phyloP scores from a whole-genome alignment of 78 protist genomes.

The Dictyostelium brefeldianum region DNA sequence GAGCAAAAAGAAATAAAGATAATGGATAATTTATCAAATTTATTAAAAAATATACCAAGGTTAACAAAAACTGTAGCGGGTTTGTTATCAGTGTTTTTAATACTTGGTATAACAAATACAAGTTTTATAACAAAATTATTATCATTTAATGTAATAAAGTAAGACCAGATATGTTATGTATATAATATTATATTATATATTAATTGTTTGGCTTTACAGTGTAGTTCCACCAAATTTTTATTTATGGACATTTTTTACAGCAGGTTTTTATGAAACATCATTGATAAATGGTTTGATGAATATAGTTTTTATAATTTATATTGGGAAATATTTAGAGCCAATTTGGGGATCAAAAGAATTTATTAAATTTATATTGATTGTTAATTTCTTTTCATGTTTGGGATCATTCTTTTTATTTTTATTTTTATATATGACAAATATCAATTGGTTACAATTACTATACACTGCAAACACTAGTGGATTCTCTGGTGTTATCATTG shows the following conservation, averaged over 20 bases:
- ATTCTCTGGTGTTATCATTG: conserved; percentile 61
- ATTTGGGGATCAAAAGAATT: conserved; percentile 74
- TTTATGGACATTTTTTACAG: conserved; percentile 73
- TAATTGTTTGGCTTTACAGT: no score
- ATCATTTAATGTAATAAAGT: no score
- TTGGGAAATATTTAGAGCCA: conserved; percentile 70
- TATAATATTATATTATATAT: no score
- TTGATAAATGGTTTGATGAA: conserved; percentile 37
- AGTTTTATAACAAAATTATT: neutral
- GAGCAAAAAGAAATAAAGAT: no score
- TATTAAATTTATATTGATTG: conserved; percentile 35
- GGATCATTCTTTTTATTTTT: conserved; percentile 31
- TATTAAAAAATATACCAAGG: conserved; percentile 31
- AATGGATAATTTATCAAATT: neutral
- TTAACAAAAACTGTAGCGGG: conserved; percentile 42
- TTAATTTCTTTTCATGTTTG: conserved; percentile 28
- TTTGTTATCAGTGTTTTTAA: conserved; percentile 29
- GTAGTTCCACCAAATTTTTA: conserved; percentile 57
- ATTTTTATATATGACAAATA: neutral
- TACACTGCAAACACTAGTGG: conserved; percentile 44
- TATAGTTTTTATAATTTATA: conserved; percentile 10
- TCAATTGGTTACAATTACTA: neutral
- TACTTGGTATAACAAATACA: conserved; percentile 26
- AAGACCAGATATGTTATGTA: no score
- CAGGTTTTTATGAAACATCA: conserved; percentile 43